Evolutionary conservation across 1,284 basidiomycete genomes (phyloP), one percentile per base, ranked within the genome.

Genomic region (Irpex sp.): DNA sequence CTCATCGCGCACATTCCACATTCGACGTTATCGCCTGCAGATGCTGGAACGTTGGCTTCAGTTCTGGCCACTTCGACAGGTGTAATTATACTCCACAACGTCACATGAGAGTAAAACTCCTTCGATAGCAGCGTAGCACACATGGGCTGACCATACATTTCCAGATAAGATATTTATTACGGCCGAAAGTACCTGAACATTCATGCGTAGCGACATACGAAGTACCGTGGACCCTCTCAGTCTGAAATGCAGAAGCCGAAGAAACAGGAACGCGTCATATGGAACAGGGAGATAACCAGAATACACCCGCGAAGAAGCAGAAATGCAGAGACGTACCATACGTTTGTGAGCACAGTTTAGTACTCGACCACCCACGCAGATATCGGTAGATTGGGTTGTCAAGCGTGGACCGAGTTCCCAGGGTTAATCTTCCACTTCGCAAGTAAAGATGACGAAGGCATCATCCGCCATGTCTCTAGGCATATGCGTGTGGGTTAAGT

Each of bases 371-470:
- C 57, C 61, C 61, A 62, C 51, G 53, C 36, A 62, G 39, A 15
- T 39, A 59, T 56, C 57, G n/a, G 50, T 53, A 57, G 61, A 62
- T 62, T 62, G 61, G 57, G 61, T 56, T 59, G 61, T 59, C 61
- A 59, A 62, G 61, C 61, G 61, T 62, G 61, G 61, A 62, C 61
- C 61, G 57, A 62, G 61, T 59, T 62, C 39, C n/a, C 5, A 5
- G 26, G 8, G 15, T 62, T 59, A 5, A 47, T 62, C 61, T 62
- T 59, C 61, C 61, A 62, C 61, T 46, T 59, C 61, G 61, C 61
- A 59, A 62, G 61, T 62, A 62, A n/a, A 62, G 61, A 37, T 47
- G 61, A 62, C 61, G 61, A 62, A 62, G 61, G 61, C 61, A 62
- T 56, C 8, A 33, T 62, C 35, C 57, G 61, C 61, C 61, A 26